Evolutionary conservation across 164 flowering plant species (phyloP), one percentile per base, ranked within the genome.

Genomic region (Vitis labrusca): DNA sequence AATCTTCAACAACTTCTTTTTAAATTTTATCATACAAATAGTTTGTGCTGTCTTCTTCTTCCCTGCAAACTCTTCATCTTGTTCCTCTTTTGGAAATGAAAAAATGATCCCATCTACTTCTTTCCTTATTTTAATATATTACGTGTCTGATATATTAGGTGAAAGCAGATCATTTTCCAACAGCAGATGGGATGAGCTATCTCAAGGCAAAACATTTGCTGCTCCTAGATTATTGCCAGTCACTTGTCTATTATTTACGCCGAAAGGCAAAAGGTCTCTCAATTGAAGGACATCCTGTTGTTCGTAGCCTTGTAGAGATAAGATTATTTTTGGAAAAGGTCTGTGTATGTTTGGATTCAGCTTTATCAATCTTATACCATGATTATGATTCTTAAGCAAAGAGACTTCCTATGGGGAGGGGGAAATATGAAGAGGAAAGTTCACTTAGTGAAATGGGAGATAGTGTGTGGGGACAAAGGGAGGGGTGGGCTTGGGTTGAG

Each of bases 321-420:
- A 80, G 97, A 74, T 81, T 94, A 29, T 94, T 89, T 72, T 70
- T 94, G 63, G 98, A 95, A 74, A 95, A 93, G 98, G 99, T 95
- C 9, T 53, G 76, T 16, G 27, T 9, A 52, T 8, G 48, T 61
- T 60, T 49, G 3, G 52, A 1, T 32, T 70, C 69, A 17, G 58
- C n/a, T 12, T 60, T 59, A 5, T 14, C 60, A 51, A 30, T 52
- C 27, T 14, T 17, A 5, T 19, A 17, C 61, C 6, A 12, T 8
- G 4, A 5, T 27, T 17, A 10, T 29, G 16, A 14, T 37, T 15
- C 52, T 9, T 56, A 62, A 30, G 10, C n/a, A n/a, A n/a, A n/a
- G n/a, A n/a, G n/a, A n/a, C n/a, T n/a, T n/a, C n/a, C n/a, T n/a
- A n/a, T n/a, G n/a, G n/a, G n/a, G n/a, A n/a, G n/a, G n/a, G n/a